Evolutionary conservation across 2,329 filamentous ascomycete species (phyloP), one percentile per base, ranked within the genome.

Genomic region (Colletotrichum simmondsii): DNA sequence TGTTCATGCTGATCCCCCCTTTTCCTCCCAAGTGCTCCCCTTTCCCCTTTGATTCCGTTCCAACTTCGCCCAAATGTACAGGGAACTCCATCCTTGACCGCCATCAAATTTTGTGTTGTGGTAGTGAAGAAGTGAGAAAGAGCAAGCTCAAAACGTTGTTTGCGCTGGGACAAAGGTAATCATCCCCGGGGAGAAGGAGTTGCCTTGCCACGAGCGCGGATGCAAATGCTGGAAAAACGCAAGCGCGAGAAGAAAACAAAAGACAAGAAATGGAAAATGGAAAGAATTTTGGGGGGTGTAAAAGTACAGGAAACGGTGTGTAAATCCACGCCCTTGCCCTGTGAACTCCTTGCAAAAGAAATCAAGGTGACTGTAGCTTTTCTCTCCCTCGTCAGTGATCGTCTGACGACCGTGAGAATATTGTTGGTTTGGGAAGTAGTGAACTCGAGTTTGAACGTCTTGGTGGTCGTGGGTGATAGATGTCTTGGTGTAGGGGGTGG

Each of bases 181-280:
- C 14, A 59, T 37, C 70, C 70, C n/a, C 46, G 10, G 56, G 28
- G 28, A 28, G 28, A 60, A 16, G 46, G 22, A 63, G 37, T 66
- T 59, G 42, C 65, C 16, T 22, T 52, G 46, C 32, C 22, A 30
- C 37, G n/a, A 11, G 30, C 60, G 35, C 66, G 54, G 54, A 72
- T 72, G 70, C 70, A 72, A 72, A 72, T 70, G 70, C 70, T 72
- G 52, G 54, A 64, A 28, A 63, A 72, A 63, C 59, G 70, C 65
- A 69, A 14, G 53, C 37, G 54, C 65, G 32, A 54, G 52, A 53
- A 56, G 2, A 11, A 22, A 30, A 61, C 28, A 64, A 49, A 22
- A 70, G 16, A 42, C 16, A 60, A 62, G 49, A 70, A 26, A 65
- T 35, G 53, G 65, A 60, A 72, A 70, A 72, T 64, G 61, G 56